Base-by-base conservation (phyloP, 768 basidiomycete genomes). In the Panellus pusillus region DNA sequence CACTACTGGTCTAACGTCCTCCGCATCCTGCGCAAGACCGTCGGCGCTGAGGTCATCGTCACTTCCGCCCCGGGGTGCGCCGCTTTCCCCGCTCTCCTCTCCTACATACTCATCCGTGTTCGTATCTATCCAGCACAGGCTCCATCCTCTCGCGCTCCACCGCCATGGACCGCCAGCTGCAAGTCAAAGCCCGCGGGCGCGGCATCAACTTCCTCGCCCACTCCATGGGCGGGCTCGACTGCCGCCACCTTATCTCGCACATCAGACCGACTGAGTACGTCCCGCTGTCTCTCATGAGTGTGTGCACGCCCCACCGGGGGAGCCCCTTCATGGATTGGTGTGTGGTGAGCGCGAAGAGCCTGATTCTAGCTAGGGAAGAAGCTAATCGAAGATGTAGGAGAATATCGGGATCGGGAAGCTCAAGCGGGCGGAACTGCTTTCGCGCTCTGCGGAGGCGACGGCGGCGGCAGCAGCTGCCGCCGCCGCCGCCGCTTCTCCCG, bases 291-390 rank as follows among this genome's bases (percentile, higher is more conserved):
- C 73, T 99, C 54, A 98, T 90, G 1, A 90, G 86, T 18, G 81
- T 99, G 60, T 85, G 87, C 20, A 98, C 97, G 0, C 97, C 97
- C 14, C 97, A 99, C 68, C 82, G 93, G 15, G 96, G 97, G 31
- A 93, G 91, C 62, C 94, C 96, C 1, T 98, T 99, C 70, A 99
- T 99, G 97, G 93, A 97, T 68, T 99, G 97, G 97, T 98, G 96
- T 73, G 79, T 83, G 44, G 91, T 91, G 64, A 65, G 88, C 79
- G 31, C n/a, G 37, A 27, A 35, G 24, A 24, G 42, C 15, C 32
- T n/a, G n/a, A 20, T 24, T 40, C 52, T 4, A 15, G 24, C 42
- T 38, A n/a, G 51, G 20, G 35, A 31, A 44, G 35, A 55, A 50
- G 50, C 54, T 43, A 61, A 45, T 14, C 47, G 24, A 9, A 12